Base-by-base conservation (phyloP, 768 basidiomycete species). In the Lentinula raphanica region DNA sequence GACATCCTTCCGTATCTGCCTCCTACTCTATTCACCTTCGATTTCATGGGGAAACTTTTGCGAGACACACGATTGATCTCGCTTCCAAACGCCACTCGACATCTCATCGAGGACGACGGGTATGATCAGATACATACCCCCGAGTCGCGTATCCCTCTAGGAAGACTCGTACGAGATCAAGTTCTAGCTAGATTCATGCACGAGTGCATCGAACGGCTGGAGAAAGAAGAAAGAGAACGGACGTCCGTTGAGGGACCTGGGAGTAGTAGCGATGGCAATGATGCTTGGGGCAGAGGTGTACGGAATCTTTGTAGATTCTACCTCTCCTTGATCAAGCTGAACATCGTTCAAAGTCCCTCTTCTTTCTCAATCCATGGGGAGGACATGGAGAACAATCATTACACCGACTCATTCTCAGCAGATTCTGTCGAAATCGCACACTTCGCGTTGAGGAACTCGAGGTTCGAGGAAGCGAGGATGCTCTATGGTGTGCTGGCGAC, bases 241-340 rank as follows among this genome's bases (percentile, higher is more conserved):
- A 67, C n/a, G 8, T 48, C 46, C 13, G 15, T 80, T 31, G 51
- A 53, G 28, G 51, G 32, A 25, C 8, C 51, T 25, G 51, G 51
- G 23, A 36, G 38, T 23, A 53, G 12, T 27, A 39, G 51, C 17
- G 51, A 85, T 58, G 87, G 82, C 58, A 89, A 91, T 60, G 88
- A 91, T 67, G 81, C 86, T 23, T 86, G 85, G 64, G 79, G 85
- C 5, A 86, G 85, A 65, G 87, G 86, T 12, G 82, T 88, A 29
- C 82, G 84, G 67, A 85, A 88, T 64, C 90, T 91, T 63, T 91
- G 87, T 69, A 85, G 90, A 11, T 92, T 92, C 69, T 92, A 85
- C 67, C 72, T 73, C 59, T 85, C 88, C 0, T 76, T 92, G 49
- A 79, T 90, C 72, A 87, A 86, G 66, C 74, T 82, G 7, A 71